Base-by-base conservation (phyloP, 306 rosid genomes). In the Ochetophila trinervis region DNA sequence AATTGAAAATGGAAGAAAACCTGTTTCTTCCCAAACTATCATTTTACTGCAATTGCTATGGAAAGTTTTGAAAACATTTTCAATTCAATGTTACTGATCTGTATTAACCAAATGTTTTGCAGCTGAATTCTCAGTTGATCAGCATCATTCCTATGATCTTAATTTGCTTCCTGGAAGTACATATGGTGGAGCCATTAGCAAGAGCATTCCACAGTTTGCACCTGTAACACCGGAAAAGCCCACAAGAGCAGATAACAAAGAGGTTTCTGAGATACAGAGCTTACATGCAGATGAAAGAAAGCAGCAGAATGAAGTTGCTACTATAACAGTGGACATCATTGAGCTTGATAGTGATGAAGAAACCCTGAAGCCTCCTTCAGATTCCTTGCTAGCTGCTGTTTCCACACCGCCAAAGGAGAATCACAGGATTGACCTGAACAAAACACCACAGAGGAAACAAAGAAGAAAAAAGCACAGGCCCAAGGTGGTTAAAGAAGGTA, bases 381-480 rank as follows among this genome's bases (percentile, higher is more conserved):
- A 80, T 36, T 61, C 83, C 50, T 72, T 74, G 20, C 21, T 70
- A 37, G 69, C 77, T 67, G 67, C 77, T 44, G 67, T 74, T 73
- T 71, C 74, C 55, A 74, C 74, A 36, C 66, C 71, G 56, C 37
- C 69, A 13, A 76, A 75, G 65, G 84, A 78, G 75, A 75, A 60
- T 57, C 69, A 76, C 58, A 78, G 72, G 19, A 56, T 53, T 16
- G 81, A 78, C 64, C 68, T 73, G 57, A 76, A 73, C 59, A 72
- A 63, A 72, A 82, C 81, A 57, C 85, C 90, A 10, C 82, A 70
- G 60, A 77, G 47, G 61, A 89, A 82, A 80, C 73, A 63, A 56
- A 83, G 67, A 69, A 84, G 90, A 65, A 87, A 76, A 77, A 89
- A 80, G 76, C 90, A 89, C 81, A 80, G 96, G 66, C 96, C 96